A percentile compares a stretch with the other conserved stretches of the same genome.
Conservation (phyloP, 1,284 basidiomycete species). For the Moesziomyces antarcticus region DNA sequence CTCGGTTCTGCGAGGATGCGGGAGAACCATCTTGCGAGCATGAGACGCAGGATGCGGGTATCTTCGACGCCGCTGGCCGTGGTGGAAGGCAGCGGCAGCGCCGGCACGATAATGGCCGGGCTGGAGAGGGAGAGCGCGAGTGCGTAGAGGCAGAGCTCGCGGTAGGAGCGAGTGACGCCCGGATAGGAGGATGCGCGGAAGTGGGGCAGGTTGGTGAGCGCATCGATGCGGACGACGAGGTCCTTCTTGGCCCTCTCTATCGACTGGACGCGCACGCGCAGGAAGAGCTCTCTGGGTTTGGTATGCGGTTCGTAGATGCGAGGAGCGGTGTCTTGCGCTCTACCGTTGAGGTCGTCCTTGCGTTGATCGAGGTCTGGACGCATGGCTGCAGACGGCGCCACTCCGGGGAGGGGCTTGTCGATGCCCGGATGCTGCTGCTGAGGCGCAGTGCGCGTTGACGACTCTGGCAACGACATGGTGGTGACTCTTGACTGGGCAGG, state of each 20-base stretch:
- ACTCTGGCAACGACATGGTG: neutral
- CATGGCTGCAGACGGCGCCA: slow-evolving; percentile 5
- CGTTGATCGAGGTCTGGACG: slow-evolving; percentile 43
- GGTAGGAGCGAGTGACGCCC: slow-evolving; percentile 51
- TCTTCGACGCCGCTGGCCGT: slow-evolving; percentile 48
- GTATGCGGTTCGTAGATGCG: slow-evolving; percentile 42
- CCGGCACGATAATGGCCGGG: slow-evolving; percentile 52
- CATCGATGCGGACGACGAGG: slow-evolving; percentile 50
- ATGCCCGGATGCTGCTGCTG: neutral
- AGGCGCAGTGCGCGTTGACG: neutral
- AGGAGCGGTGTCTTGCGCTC: slow-evolving; percentile 10
- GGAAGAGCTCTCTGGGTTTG: slow-evolving; percentile 39
- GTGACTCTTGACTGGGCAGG: no score
- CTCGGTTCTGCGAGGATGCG: slow-evolving; percentile 46
- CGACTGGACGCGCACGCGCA: slow-evolving; percentile 39
- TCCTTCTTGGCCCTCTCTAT: slow-evolving; percentile 55
- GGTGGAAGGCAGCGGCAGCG: slow-evolving; percentile 53
- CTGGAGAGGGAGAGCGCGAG: slow-evolving; percentile 48
- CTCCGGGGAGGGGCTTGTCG: no score
- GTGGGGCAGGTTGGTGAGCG: slow-evolving; percentile 59
- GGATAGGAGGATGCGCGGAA: slow-evolving; percentile 53
- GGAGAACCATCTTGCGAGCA: slow-evolving; percentile 56
- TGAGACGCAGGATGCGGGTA: slow-evolving; percentile 49
- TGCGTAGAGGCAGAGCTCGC: slow-evolving; percentile 55
- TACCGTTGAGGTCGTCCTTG: slow-evolving; percentile 12